These are phyloP conservation scores for Kitagawia praeruptora DNA, from an alignment of 129 eudicot species.

Conservation along the genomic window DNA sequence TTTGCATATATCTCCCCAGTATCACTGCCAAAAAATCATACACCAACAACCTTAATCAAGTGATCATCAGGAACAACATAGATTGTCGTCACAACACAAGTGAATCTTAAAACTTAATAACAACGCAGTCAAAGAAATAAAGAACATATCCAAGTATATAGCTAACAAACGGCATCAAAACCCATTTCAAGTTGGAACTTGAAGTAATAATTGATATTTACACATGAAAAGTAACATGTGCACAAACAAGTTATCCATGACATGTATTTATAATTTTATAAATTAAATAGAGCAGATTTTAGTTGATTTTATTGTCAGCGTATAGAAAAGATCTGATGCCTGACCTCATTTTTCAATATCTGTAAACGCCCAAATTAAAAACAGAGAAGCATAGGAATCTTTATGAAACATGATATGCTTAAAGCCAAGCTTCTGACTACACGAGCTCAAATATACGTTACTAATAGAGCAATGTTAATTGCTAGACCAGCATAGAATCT, in stretches of 20 bases:
- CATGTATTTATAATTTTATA: neutral
- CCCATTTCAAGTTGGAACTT: neutral
- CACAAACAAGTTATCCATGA: neutral
- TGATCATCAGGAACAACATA: neutral
- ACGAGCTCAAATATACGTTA: neutral
- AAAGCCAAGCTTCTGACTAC: neutral
- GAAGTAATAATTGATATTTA: neutral
- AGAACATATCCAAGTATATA: neutral
- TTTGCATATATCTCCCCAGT: conserved; percentile 89
- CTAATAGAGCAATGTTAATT: neutral
- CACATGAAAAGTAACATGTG: neutral
- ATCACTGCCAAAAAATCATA: conserved; percentile 45
- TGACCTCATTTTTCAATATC: neutral
- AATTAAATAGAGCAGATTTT: neutral
- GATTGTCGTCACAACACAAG: neutral
- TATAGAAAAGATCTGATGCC: neutral
- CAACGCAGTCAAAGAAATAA: neutral
- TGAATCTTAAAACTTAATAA: neutral
- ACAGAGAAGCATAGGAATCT: neutral
- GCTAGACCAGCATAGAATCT: neutral
- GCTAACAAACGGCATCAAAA: neutral
- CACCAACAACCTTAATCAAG: neutral
- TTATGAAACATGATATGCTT: neutral
- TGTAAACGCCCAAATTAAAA: neutral
- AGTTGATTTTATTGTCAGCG: neutral